These are phyloP conservation scores for Ettlia oleoabundans DNA, from an alignment of 139 green algal species.

Conservation along the genomic window DNA sequence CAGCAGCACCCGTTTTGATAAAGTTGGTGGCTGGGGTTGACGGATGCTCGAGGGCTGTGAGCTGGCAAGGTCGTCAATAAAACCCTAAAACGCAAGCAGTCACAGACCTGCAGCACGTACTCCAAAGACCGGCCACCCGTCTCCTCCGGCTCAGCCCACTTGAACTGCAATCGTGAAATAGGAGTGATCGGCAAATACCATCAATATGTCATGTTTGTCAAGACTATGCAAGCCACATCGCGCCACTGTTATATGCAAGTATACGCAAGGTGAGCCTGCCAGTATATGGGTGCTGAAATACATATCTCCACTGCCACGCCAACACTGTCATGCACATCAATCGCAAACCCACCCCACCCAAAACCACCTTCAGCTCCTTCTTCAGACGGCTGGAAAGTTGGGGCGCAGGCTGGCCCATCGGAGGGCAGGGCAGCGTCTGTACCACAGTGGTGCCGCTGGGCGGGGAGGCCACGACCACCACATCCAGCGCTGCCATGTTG, in stretches of 20 bases:
- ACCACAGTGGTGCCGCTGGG: conserved; percentile 50
- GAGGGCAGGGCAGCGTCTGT: conserved; percentile 53
- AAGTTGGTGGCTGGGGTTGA: no score
- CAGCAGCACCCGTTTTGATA: no score
- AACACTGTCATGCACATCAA: background rate
- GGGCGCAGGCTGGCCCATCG: conserved; percentile 49
- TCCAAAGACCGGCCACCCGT: conserved; percentile 54
- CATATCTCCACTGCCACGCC: no score
- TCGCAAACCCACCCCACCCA: background rate
- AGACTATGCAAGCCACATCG: no score
- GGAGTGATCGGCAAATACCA: background rate
- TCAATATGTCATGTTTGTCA: no score
- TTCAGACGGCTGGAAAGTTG: conserved; percentile 48
- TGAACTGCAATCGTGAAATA: conserved; percentile 54
- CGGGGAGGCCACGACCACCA: conserved; percentile 35
- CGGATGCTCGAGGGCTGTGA: no score
- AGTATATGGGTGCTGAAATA: no score
- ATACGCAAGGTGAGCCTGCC: no score
- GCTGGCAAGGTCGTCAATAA: no score
- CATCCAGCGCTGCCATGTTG: conserved; percentile 15
- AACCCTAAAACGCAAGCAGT: no score
- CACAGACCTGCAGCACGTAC: conserved; percentile 55
- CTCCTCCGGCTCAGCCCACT: conserved; percentile 71
- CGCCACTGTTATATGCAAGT: no score
- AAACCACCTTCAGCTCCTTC: conserved; percentile 63